Base-by-base conservation (phyloP, 2,329 filamentous ascomycete species). In the Claviceps monticola region DNA sequence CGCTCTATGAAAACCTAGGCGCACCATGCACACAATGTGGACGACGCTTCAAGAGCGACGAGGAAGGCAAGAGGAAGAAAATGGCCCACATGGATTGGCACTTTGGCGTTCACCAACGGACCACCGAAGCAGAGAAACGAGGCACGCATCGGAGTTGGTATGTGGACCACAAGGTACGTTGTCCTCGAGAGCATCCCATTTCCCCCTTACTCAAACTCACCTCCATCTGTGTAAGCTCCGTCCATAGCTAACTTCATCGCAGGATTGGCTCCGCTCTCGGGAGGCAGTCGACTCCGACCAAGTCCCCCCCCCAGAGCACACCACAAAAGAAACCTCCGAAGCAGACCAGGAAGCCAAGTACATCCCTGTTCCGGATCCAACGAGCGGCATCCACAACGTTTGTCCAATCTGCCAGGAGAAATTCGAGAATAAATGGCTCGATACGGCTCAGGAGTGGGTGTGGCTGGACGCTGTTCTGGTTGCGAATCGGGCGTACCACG, bases 31-130 rank as follows among this genome's bases (percentile, higher is more conserved):
- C 84, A 13, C 91, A 91, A 54, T 98, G 93, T 64, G 93, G 91
- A 23, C 80, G 90, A 54, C 83, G 93, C 2, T 98, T 98, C 66
- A 78, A 78, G 51, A 79, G 79, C 4, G 86, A 87, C 48, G 80
- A 83, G 13, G 82, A 86, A 57, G 91, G 91, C 13, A 86, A 82
- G 60, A 83, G 84, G 63, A 86, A 86, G 72, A 97, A 97, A 71
- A 87, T 84, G 23, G 82, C 84, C 3, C 93, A 98, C 64, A 83
- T 98, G 74, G 93, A 98, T 68, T 98, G 93, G 93, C 93, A 98
- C 68, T 98, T 98, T 71, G 83, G 85, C 52, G 90, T 91, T 23
- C 91, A 96, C 62, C 86, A 90, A 61, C 84, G 89, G 46, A 88
- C 94, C 68, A 82, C 83, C 2, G 91, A 97, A 59, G 84, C 86